phyloP scores from a whole-genome alignment of 805 yeast genomes.

The Pichia cephalocereana region DNA sequence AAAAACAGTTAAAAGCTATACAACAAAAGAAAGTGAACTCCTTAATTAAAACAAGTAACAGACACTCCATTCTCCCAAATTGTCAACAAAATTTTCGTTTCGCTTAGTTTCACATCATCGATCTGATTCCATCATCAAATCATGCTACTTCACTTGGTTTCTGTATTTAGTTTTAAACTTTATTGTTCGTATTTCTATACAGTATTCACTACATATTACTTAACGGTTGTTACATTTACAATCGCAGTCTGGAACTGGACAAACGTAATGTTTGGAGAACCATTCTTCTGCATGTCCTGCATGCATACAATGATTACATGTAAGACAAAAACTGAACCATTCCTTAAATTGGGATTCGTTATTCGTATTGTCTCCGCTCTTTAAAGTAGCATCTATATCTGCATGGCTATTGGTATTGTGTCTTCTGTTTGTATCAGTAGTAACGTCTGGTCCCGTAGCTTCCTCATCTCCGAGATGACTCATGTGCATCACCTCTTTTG shows the following conservation, averaged over 20 bases:
- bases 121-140: background rate
- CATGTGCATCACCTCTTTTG: slow-evolving; percentile 29
- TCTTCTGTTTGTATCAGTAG: background rate
- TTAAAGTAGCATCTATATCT: background rate
- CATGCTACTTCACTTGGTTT: too few relatives aligned
- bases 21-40: too few relatives aligned
- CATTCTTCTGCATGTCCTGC: slow-evolving; percentile 94
- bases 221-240: slow-evolving; percentile 57
- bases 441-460: background rate
- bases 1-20: too few relatives aligned
- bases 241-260: slow-evolving; percentile 91
- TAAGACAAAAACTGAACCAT: slow-evolving; percentile 88
- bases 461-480: slow-evolving; percentile 6
- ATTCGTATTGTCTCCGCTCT: slow-evolving; percentile 6
- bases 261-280: slow-evolving; percentile 78
- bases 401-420: background rate
- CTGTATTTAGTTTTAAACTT: too few relatives aligned
- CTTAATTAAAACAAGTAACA: background rate
- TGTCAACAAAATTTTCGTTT: background rate
- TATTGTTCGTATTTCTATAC: too few relatives aligned
- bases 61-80: background rate
- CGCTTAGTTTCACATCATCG: background rate
- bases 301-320: slow-evolving; percentile 91
- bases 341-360: slow-evolving; percentile 46
- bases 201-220: background rate